These are phyloP conservation scores for Gypsophila paniculata DNA, from an alignment of 179 eudicot species.

Conservation along the genomic window DNA sequence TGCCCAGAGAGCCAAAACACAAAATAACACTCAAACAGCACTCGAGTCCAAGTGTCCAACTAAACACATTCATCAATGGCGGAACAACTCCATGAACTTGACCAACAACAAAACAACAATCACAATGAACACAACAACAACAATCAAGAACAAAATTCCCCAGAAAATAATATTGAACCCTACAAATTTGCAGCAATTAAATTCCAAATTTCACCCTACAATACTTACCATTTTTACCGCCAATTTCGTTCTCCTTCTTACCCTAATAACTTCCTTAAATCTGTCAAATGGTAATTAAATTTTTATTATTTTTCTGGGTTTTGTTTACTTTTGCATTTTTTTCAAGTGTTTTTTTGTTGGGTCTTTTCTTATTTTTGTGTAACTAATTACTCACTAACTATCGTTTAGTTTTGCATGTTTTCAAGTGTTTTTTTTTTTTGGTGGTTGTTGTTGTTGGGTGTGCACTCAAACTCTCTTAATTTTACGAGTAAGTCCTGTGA, in stretches of 20 bases:
- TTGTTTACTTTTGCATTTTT: neutral
- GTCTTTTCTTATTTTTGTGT: no score
- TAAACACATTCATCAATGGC: neutral
- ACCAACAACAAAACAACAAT: slow-evolving; percentile 21
- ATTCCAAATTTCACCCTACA: slow-evolving; percentile 55
- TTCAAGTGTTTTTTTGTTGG: no score
- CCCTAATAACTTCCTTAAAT: slow-evolving; percentile 83
- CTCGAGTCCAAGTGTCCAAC: no score
- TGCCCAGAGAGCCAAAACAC: no score
- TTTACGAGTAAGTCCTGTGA: no score
- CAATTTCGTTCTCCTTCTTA: slow-evolving; percentile 61
- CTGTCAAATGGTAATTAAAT: slow-evolving; percentile 61
- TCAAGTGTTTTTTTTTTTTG: no score
- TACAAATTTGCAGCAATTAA: slow-evolving; percentile 10
- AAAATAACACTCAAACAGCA: no score
- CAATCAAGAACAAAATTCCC: neutral
- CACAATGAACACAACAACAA: slow-evolving; percentile 11
- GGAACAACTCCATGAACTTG: neutral
- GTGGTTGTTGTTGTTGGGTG: no score
- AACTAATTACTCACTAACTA: no score
- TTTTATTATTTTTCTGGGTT: neutral
- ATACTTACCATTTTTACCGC: slow-evolving; percentile 59
- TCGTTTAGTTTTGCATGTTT: no score
- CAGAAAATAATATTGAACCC: slow-evolving; percentile 7
- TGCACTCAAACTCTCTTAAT: no score